Evolutionary conservation across 2,329 filamentous ascomycete genomes (phyloP).

Genomic region (Gnomoniopsis smithogilvyi): DNA sequence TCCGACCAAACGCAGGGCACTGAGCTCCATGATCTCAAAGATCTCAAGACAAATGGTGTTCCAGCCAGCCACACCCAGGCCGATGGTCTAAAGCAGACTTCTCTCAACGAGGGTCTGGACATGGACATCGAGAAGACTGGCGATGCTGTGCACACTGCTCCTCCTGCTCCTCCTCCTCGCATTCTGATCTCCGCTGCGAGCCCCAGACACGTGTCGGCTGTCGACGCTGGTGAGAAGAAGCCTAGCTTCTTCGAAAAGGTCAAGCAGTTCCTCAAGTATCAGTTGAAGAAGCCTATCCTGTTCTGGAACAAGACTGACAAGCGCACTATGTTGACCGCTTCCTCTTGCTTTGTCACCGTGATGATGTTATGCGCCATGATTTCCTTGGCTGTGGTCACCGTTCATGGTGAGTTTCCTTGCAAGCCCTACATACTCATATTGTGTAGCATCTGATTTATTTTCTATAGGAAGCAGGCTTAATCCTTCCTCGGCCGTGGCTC

Average conservation of each 20-base stretch:
- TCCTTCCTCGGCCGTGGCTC: too few relatives aligned
- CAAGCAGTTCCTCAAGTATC: background rate
- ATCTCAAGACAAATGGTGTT: background rate
- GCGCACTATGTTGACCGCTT: background rate
- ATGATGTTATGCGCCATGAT: background rate
- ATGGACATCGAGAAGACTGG: background rate
- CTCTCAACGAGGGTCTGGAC: background rate
- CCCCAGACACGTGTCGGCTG: background rate
- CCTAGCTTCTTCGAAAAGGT: background rate
- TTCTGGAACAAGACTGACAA: background rate
- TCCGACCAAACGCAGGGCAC: background rate
- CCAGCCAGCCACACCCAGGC: background rate
- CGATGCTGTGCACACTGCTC: background rate
- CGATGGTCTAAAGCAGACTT: background rate
- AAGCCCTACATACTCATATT: background rate
- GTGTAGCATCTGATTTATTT: background rate
- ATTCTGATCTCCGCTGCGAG: background rate
- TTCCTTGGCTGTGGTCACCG: background rate
- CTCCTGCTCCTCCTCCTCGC: background rate
- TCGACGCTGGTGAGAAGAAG: background rate
- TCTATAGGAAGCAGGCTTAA: background rate
- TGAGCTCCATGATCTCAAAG: slow-evolving; percentile 1
- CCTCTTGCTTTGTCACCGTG: background rate
- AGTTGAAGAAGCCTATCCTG: background rate
- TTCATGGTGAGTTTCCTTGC: background rate